Conservation (phyloP, 2,329 filamentous ascomycete genomes). For the Cladosporium sp. region DNA sequence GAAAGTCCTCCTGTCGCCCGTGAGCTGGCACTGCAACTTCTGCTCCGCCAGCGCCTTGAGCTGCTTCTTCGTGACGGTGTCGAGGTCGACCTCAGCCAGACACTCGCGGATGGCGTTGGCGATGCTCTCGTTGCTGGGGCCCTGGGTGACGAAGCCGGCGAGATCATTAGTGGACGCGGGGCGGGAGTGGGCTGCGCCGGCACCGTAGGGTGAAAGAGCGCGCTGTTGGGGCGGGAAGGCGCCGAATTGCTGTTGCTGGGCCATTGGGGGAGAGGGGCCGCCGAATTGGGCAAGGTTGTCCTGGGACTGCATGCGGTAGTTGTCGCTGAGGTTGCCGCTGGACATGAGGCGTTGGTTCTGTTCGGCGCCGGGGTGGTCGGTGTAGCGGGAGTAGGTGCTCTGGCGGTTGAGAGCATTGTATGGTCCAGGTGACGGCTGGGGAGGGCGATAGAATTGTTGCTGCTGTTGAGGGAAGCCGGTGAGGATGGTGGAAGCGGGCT, state of each 20-base stretch:
- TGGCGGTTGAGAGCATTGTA: conserved; percentile 68
- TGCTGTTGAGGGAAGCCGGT: conserved; percentile 69
- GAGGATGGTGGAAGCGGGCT: conserved; percentile 81
- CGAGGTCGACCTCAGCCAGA: conserved; percentile 83
- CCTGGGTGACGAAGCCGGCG: conserved; percentile 58
- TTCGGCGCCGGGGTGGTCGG: conserved; percentile 53
- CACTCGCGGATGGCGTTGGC: conserved; percentile 81
- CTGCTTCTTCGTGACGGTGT: conserved; percentile 99
- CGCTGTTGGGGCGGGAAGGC: conserved; percentile 19
- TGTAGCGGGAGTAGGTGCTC: conserved; percentile 70
- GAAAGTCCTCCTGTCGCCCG: conserved; percentile 82
- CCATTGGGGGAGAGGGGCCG: conserved; percentile 28
- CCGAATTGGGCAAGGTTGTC: conserved; percentile 40
- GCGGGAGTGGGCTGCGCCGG: conserved; percentile 17
- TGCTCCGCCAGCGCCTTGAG: conserved; percentile 83
- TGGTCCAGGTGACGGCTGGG: conserved; percentile 70
- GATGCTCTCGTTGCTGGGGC: conserved; percentile 77
- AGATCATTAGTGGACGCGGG: conserved; percentile 31
- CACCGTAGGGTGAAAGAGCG: conserved; percentile 26
- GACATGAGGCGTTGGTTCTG: conserved; percentile 57
- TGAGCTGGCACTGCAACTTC: conserved; percentile 83
- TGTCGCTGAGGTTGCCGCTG: conserved; percentile 56
- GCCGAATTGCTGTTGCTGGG: conserved; percentile 21
- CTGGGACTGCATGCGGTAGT: conserved; percentile 36
- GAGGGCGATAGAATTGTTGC: conserved; percentile 57